phyloP scores from a whole-genome alignment of 345 rosid species.

The Brassica rapa region DNA sequence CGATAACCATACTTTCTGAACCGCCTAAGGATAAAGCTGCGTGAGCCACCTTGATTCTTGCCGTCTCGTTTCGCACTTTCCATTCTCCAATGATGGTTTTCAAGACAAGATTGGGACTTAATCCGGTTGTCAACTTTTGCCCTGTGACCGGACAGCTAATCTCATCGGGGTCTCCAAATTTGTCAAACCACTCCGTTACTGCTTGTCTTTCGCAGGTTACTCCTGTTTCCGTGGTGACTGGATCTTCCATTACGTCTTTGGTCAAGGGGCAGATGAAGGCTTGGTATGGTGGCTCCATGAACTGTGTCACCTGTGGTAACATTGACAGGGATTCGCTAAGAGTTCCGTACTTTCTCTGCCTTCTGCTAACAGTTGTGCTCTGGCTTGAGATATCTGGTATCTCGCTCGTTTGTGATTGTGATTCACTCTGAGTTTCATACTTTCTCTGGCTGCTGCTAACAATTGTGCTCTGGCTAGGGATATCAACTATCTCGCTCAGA shows the following conservation, averaged over 20 bases:
- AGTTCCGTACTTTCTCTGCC: constrained; percentile 41
- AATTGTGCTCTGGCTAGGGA: constrained; percentile 33
- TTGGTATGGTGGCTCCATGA: constrained; percentile 71
- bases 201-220: constrained; percentile 75
- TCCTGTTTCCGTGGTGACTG: constrained; percentile 77
- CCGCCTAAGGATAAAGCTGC: constrained; percentile 72
- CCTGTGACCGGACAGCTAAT: constrained; percentile 66
- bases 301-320: constrained; percentile 52
- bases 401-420: constrained; percentile 39
- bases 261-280: constrained; percentile 85
- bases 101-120: constrained; percentile 59
- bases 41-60: constrained; percentile 66
- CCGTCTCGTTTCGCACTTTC: constrained; percentile 73
- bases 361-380: constrained; percentile 30
- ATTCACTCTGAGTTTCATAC: constrained; percentile 25
- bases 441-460: constrained; percentile 42
- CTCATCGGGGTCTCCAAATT: constrained; percentile 45
- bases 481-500: constrained; percentile 37
- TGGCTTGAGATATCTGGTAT: constrained; percentile 36
- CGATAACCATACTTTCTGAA: constrained; percentile 64
- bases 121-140: constrained; percentile 41
- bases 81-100: constrained; percentile 79
- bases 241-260: constrained; percentile 82
- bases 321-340: constrained; percentile 43
- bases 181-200: constrained; percentile 63